Conservation (phyloP, 2,329 filamentous ascomycete species). For the Penicillium sp. region DNA sequence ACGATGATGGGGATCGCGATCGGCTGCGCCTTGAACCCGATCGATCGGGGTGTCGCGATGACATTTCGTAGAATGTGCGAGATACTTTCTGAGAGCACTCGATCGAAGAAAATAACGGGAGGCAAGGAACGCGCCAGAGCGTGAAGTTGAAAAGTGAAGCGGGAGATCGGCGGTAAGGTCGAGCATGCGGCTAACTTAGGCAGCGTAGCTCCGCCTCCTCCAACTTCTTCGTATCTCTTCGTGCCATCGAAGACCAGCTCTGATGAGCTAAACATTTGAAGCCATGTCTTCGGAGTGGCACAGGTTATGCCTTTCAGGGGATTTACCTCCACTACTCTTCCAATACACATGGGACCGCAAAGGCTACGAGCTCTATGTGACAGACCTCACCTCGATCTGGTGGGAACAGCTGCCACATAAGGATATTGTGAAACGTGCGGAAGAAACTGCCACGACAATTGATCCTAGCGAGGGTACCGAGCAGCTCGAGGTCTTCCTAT, state of each 20-base stretch:
- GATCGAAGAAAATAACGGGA: neutral
- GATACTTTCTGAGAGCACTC: neutral
- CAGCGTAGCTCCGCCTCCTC: conserved; percentile 5
- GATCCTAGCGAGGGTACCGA: conserved; percentile 54
- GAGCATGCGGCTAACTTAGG: conserved; percentile 20
- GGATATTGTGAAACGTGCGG: conserved; percentile 48
- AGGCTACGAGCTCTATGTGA: conserved; percentile 52
- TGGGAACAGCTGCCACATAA: conserved; percentile 45
- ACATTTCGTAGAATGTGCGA: conserved; percentile 23
- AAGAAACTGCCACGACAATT: conserved; percentile 50
- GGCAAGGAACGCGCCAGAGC: conserved; percentile 1
- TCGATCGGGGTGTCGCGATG: conserved; percentile 30
- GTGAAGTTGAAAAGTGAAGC: conserved; percentile 16
- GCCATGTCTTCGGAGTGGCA: conserved; percentile 36
- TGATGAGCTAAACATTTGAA: neutral
- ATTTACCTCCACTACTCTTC: conserved; percentile 37
- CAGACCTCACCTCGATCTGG: conserved; percentile 57
- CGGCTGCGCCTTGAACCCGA: conserved; percentile 37
- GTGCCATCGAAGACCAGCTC: neutral
- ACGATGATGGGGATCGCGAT: conserved; percentile 41
- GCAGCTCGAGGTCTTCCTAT: conserved; percentile 53
- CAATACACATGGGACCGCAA: conserved; percentile 31
- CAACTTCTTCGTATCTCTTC: neutral
- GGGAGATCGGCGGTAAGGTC: conserved; percentile 22
- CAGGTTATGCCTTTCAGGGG: conserved; percentile 26